Evolutionary conservation across 1,139 yeast genomes (phyloP), one percentile per base, ranked within the genome.

Genomic region (Candida dubliniensis): DNA sequence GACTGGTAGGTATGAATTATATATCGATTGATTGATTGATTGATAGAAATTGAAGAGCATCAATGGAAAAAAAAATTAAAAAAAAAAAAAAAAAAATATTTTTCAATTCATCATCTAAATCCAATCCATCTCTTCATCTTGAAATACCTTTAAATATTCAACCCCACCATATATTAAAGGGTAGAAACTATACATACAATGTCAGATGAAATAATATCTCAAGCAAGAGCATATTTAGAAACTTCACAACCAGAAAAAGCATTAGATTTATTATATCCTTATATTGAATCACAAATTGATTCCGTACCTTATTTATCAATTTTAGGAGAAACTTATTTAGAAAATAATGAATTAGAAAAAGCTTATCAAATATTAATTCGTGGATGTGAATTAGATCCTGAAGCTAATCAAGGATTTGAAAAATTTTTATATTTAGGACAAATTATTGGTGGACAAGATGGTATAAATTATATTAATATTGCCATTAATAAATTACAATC

Each of bases 391-490:
- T 51, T 84, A 42, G 98, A 91, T 61, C 82, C 87, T 5, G 64
- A 70, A 1, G 96, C 87, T 1, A 53, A 63, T 1, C 56, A 65
- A 40, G 95, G 93, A 1, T 71, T 77, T 34, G 96, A 88, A 59
- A 91, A 91, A 66, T 91, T 87, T 60, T 75, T 93, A 46, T 89
- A 93, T 66, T 70, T 91, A 53, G 99, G 97, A 1, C 99, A 93
- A 66, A 81, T 93, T 43, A 72, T 84, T 29, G 98, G 98, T 32
- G 96, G 96, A 29, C 54, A 54, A 26, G 88, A 83, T 52, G 98
- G 98, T 9, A 61, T 88, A 29, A 64, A 70, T n/a, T 74, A 78
- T 57, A 76, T 87, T 48, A 79, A 81, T 51, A 73, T 72, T 45
- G 98, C 96, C 4, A 69, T 88, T 40, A 66, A 66, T 33, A 74